Evolutionary conservation across 1,139 yeast genomes (phyloP).

Genomic region (Debaryomyces psychrophilus): DNA sequence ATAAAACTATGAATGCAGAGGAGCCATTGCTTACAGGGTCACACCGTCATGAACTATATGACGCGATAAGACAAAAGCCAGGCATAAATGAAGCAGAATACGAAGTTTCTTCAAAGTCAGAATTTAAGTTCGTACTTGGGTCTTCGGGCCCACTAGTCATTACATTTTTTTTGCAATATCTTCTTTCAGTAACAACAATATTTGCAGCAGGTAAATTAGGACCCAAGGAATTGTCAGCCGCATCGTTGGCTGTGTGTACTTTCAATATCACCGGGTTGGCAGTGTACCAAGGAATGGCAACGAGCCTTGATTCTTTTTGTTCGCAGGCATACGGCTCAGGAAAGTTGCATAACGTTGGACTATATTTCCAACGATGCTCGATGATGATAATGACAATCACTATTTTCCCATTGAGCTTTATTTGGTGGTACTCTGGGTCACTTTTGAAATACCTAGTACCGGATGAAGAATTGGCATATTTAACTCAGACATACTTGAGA

Average conservation of each 20-base stretch:
- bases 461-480: conserved; percentile 33
- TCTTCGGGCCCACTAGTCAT: conserved; percentile 50
- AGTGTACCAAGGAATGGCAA: conserved; percentile 57
- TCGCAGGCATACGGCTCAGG: conserved; percentile 55
- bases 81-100: conserved; percentile 9
- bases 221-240: conserved; percentile 49
- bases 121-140: conserved; percentile 32
- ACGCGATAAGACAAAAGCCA: conserved; percentile 11
- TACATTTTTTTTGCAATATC: conserved; percentile 54
- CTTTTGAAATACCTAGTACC: conserved; percentile 32
- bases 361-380: conserved; percentile 43
- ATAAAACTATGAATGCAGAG: conserved; percentile 30
- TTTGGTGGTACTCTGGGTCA: conserved; percentile 44
- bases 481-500: conserved; percentile 38
- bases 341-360: conserved; percentile 36
- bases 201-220: conserved; percentile 54
- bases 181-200: conserved; percentile 51
- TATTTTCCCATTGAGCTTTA: conserved; percentile 34
- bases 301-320: conserved; percentile 55
- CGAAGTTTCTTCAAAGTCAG: conserved; percentile 17
- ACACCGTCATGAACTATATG: conserved; percentile 24
- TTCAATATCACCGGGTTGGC: conserved; percentile 52
- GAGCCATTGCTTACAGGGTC: conserved; percentile 36
- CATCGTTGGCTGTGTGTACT: conserved; percentile 52
- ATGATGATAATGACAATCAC: conserved; percentile 41